Evolutionary conservation across 352 stramenopile species (phyloP).

Genomic region (Blastocystis sp.): DNA sequence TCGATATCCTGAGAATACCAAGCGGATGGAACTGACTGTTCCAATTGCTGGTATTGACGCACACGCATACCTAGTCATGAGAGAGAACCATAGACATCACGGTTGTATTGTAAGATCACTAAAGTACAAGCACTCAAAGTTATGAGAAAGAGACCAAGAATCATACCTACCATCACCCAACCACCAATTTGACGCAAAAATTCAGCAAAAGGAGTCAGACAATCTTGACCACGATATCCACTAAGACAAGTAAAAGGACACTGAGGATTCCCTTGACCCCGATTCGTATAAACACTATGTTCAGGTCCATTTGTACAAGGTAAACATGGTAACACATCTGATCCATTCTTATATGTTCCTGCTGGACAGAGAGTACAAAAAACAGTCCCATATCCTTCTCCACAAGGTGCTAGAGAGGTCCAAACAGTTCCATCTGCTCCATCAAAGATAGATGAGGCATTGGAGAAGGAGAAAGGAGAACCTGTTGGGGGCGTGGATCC

Average conservation of each 20-base stretch:
- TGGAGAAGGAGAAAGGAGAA: neutral
- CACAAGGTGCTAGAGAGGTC: slow-evolving; percentile 54
- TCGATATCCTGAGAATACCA: slow-evolving; percentile 51
- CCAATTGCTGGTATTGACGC: slow-evolving; percentile 10
- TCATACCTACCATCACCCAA: neutral
- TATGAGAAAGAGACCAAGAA: neutral
- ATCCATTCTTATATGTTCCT: slow-evolving; percentile 42
- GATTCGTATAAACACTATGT: neutral
- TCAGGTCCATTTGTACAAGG: neutral
- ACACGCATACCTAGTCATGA: slow-evolving; percentile 13
- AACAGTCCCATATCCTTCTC: neutral
- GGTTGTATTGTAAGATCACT: neutral
- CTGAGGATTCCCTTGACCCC: neutral
- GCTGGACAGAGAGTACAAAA: slow-evolving; percentile 37
- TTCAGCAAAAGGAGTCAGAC: slow-evolving; percentile 32
- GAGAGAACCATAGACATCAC: neutral
- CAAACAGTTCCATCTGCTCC: slow-evolving; percentile 40
- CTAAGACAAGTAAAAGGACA: neutral
- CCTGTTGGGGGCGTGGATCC: neutral
- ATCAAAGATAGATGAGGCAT: neutral
- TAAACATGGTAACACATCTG: neutral
- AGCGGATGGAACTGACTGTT: slow-evolving; percentile 21
- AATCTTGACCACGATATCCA: slow-evolving; percentile 21
- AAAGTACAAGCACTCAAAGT: neutral
- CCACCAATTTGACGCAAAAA: slow-evolving; percentile 31